Percentiles rank a stretch among this genome's conserved stretches.
Conservation (phyloP, 2,329 filamentous ascomycete genomes). For the Xylaria sp. region DNA sequence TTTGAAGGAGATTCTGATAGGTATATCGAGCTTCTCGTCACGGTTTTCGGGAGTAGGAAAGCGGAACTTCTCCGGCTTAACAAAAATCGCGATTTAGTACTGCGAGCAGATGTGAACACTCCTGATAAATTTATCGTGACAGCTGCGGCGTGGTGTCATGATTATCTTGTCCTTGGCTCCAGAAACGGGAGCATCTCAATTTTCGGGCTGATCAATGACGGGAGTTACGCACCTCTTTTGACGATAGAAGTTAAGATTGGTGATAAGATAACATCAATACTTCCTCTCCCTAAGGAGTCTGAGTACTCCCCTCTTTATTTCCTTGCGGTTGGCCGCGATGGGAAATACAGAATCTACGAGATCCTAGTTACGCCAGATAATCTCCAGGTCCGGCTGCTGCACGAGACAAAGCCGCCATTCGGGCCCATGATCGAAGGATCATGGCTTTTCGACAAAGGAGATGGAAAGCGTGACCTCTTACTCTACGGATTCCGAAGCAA, state of each 20-base stretch:
- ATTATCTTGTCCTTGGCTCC: slow-evolving; percentile 64
- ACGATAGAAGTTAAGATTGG: slow-evolving; percentile 56
- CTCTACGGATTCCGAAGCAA: slow-evolving; percentile 85
- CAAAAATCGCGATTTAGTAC: slow-evolving; percentile 46
- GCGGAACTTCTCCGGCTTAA: slow-evolving; percentile 58
- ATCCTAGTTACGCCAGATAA: slow-evolving; percentile 45
- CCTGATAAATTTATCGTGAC: slow-evolving; percentile 63
- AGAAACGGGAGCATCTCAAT: slow-evolving; percentile 62
- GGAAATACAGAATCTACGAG: slow-evolving; percentile 75
- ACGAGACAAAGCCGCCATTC: slow-evolving; percentile 76
- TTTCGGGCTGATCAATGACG: slow-evolving; percentile 44
- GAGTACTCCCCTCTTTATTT: slow-evolving; percentile 58
- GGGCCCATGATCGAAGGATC: slow-evolving; percentile 81
- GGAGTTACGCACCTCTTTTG: slow-evolving; percentile 47
- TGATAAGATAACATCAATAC: slow-evolving; percentile 77
- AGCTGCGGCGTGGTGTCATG: slow-evolving; percentile 56
- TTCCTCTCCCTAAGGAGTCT: slow-evolving; percentile 54
- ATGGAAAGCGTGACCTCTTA: slow-evolving; percentile 65
- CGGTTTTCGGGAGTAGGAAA: slow-evolving; percentile 58
- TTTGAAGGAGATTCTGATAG: neutral
- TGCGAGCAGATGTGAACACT: slow-evolving; percentile 52
- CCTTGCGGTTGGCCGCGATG: slow-evolving; percentile 80
- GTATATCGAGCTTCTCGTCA: slow-evolving; percentile 55
- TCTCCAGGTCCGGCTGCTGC: slow-evolving; percentile 62
- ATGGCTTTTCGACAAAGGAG: slow-evolving; percentile 60